Base-by-base conservation (phyloP, 1,284 basidiomycete genomes). In the Pterulicium gracile region DNA sequence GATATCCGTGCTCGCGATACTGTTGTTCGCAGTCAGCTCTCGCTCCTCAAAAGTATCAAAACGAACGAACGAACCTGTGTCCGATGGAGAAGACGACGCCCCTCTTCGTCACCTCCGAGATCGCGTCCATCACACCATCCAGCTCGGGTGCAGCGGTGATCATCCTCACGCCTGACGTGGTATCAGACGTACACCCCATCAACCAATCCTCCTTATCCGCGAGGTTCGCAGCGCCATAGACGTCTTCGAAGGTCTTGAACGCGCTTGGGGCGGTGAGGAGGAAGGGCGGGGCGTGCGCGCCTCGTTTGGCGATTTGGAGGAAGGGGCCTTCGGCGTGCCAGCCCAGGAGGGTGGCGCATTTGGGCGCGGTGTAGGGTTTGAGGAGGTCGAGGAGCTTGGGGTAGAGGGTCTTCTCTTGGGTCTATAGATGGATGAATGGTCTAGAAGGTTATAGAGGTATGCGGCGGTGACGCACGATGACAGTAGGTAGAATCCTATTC, bases 271-370 rank as follows among this genome's bases (percentile, higher is more conserved):
- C 88, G 17, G 75, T 60, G 5, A 81, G 64, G 17, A 93, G 75
- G 56, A 82, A 80, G 2, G 79, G 68, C 3, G 78, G 75, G 2
- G 79, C 72, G 59, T 94, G 90, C 0, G 87, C 87, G 3, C 90
- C 90, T 47, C 86, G 80, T 58, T 89, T 88, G 36, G 74, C 77
- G 50, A 73, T 65, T 49, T 81, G 82, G 35, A 94, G 72, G 68
- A 93, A 95, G 1, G 91, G 91, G 0, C 91, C 91, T 62, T 94
- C 91, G 23, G 78, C 86, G 55, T 94, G 90, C 79, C 86, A 94
- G 14, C 90, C 90, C 14, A 94, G 73, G 2, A 86, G 64, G 46
- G 77, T 83, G 0, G 86, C 87, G 36, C 72, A 81, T 44, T 55
- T 69, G 3, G 68, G 67, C 40, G 73, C 74, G 43, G 77, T 73